Percentiles rank a stretch among this genome's conserved stretches.
Evolutionary conservation across 2,329 filamentous ascomycete species (phyloP).

Genomic region (Fusarium albosuccineum): DNA sequence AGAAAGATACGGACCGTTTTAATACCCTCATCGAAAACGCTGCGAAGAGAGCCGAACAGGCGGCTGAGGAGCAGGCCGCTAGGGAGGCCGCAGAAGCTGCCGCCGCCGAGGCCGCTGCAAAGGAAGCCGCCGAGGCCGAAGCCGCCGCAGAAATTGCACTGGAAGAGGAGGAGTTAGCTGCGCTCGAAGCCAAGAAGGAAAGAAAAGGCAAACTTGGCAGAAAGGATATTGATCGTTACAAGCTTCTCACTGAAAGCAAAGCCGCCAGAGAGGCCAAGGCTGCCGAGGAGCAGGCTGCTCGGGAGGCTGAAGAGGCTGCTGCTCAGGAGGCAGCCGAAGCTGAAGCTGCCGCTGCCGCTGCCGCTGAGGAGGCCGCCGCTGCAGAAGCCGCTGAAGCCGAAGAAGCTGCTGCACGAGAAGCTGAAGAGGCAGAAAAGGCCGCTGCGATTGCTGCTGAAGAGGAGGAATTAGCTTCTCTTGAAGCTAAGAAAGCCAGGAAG

Average conservation of each 20-base stretch:
- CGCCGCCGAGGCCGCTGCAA: slow-evolving; percentile 27
- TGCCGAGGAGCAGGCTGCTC: slow-evolving; percentile 49
- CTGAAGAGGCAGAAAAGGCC: slow-evolving; percentile 41
- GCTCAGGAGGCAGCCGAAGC: slow-evolving; percentile 47
- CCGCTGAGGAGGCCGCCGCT: slow-evolving; percentile 31
- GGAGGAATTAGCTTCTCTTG: slow-evolving; percentile 57
- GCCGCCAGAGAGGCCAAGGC: slow-evolving; percentile 43
- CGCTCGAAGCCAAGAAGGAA: slow-evolving; percentile 37
- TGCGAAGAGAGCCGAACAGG: slow-evolving; percentile 55
- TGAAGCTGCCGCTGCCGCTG: slow-evolving; percentile 32
- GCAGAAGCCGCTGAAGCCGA: slow-evolving; percentile 37
- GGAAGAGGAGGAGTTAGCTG: slow-evolving; percentile 40
- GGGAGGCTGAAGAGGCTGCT: slow-evolving; percentile 46
- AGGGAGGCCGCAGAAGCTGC: slow-evolving; percentile 26
- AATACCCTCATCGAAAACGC: slow-evolving; percentile 52
- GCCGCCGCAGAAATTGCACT: slow-evolving; percentile 20
- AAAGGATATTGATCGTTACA: slow-evolving; percentile 40
- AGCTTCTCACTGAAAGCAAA: slow-evolving; percentile 35
- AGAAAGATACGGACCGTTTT: slow-evolving; percentile 61
- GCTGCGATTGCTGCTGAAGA: slow-evolving; percentile 46
- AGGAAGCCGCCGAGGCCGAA: slow-evolving; percentile 35
- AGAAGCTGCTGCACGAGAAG: slow-evolving; percentile 42
- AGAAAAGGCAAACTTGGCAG: slow-evolving; percentile 41
- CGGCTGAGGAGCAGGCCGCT: slow-evolving; percentile 50
- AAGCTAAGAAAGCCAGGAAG: slow-evolving; percentile 55